Evolutionary conservation across 345 rosid genomes (phyloP).

Genomic region (Eucalyptus camaldulensis): DNA sequence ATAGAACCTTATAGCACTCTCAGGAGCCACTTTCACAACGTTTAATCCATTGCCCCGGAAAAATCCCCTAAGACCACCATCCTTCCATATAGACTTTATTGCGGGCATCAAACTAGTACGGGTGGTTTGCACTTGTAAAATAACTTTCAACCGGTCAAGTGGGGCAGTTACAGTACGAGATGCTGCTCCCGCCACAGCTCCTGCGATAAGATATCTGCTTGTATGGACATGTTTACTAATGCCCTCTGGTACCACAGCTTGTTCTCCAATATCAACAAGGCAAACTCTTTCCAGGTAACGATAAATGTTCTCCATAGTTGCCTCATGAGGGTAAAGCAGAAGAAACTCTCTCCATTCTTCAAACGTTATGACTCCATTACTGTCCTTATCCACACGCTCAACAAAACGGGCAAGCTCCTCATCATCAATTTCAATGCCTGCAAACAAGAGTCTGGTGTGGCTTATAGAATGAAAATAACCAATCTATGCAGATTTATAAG

Average conservation of each 20-base stretch:
- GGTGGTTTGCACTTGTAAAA: conserved; percentile 71
- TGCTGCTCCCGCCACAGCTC: conserved; percentile 86
- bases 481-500: background rate
- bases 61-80: conserved; percentile 49
- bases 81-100: conserved; percentile 50
- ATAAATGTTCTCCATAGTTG: conserved; percentile 84
- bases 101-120: conserved; percentile 50
- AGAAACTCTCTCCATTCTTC: conserved; percentile 98
- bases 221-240: conserved; percentile 68
- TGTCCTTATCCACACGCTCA: conserved; percentile 90
- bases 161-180: conserved; percentile 91
- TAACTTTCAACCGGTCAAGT: conserved; percentile 80
- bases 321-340: conserved; percentile 84
- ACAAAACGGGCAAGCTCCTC: conserved; percentile 84
- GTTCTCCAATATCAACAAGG: conserved; percentile 86
- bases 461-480: conserved; percentile 36
- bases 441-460: conserved; percentile 34
- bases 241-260: conserved; percentile 74
- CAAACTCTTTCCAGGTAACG: conserved; percentile 85
- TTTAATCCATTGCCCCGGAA: conserved; percentile 82
- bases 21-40: conserved; percentile 85
- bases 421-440: conserved; percentile 76
- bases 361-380: conserved; percentile 79
- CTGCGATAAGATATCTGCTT: conserved; percentile 78
- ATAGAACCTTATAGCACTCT: conserved; percentile 83